Evolutionary conservation across 306 rosid species (phyloP), one percentile per base, ranked within the genome.

Genomic region (Pyrus bretschneideri): DNA sequence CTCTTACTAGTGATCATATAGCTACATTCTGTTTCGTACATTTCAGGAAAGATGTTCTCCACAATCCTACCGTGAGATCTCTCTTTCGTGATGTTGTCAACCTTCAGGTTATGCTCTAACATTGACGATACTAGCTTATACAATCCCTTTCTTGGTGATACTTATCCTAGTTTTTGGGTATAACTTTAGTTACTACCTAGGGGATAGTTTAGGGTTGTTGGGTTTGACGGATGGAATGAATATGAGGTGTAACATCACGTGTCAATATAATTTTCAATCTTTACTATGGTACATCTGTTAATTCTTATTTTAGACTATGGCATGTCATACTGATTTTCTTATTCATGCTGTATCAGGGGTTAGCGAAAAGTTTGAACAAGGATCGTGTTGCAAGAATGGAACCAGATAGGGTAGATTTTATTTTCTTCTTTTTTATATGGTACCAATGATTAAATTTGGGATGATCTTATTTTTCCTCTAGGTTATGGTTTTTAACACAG

Each of bases 21-120:
- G 74, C 65, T 64, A 18, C 33, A 7, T 75, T 52, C 65, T 60
- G 46, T 31, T 33, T 61, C 78, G 14, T 79, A 31, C 83, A 83
- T 87, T 89, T 83, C 96, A 95, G 99, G 91, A 87, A 90, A 81
- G 96, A 95, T 86, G 69, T 88, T 86, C 38, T 51, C 19, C 90
- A 93, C 81, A 87, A 88, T 73, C 70, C 51, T 55, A 87, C 93
- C 29, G 85, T 95, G 90, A 82, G 90, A 87, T 85, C 89, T 67
- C 90, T 95, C 81, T 92, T 90, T 89, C 80, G 49, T 57, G 96
- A 89, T 70, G 93, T 92, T 71, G 81, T 87, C 81, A 77, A 84
- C 77, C 97, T 95, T 76, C 99, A 92, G 93, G 97, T 95, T 81
- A 73, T 82, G 71, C 54, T 76, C 79, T 71, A 12, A 22, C 69